Conservation (phyloP, 768 basidiomycete species). For the Daedalea quercina region DNA sequence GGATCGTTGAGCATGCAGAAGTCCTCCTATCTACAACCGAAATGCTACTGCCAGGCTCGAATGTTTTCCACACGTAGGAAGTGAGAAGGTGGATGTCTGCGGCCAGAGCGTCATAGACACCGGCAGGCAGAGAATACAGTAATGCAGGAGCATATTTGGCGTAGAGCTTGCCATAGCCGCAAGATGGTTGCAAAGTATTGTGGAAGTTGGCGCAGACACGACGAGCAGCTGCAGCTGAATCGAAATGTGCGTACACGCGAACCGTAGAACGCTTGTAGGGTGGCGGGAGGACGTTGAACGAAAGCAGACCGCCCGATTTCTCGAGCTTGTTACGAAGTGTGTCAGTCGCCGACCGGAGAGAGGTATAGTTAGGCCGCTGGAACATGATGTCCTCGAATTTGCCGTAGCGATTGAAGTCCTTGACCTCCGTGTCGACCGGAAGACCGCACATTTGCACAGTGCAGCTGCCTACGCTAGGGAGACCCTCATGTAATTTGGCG, state of each 20-base stretch:
- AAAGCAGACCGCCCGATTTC: conserved; percentile 28
- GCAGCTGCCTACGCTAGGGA: conserved; percentile 50
- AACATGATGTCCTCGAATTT: conserved; percentile 44
- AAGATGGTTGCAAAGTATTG: conserved; percentile 34
- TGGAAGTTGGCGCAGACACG: conserved; percentile 43
- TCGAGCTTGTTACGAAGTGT: conserved; percentile 32
- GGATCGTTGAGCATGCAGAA: conserved; percentile 1
- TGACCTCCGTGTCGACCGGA: conserved; percentile 36
- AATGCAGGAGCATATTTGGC: conserved; percentile 52
- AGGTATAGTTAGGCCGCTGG: conserved; percentile 40
- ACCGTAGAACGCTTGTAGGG: conserved; percentile 45
- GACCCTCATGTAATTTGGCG: conserved; percentile 46
- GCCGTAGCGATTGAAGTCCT: conserved; percentile 39
- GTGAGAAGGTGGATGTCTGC: conserved; percentile 42
- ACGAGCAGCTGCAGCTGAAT: conserved; percentile 44
- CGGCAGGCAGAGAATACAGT: conserved; percentile 33
- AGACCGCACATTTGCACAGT: conserved; percentile 57
- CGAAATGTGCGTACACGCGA: conserved; percentile 51
- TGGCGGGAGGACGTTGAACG: conserved; percentile 41
- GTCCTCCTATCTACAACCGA: conserved; percentile 12
- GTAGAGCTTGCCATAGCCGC: conserved; percentile 39
- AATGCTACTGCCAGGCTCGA: conserved; percentile 24
- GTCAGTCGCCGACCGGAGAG: conserved; percentile 28
- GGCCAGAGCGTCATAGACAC: conserved; percentile 33
- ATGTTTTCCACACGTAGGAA: conserved; percentile 23